Base-by-base conservation (phyloP, 768 basidiomycete genomes). In the Lactifluus volemus region DNA sequence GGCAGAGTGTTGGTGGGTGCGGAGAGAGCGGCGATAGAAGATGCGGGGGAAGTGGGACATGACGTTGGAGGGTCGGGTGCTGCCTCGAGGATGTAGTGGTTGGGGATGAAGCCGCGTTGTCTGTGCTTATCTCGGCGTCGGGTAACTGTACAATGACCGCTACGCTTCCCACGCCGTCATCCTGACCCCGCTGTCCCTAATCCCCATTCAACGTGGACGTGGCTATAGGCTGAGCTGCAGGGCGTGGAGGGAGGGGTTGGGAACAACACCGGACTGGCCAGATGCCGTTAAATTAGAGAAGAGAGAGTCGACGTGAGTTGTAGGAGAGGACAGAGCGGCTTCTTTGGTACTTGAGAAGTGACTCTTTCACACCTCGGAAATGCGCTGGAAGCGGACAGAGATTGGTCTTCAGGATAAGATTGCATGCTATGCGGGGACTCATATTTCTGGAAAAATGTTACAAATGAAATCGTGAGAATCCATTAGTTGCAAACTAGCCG, bases 281-380 rank as follows among this genome's bases (percentile, higher is more conserved):
- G 71, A 65, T 21, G 68, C 64, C 49, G 72, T 74, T 49, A 86
- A 71, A 59, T 80, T 78, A 66, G 85, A 81, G 67, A 88, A 86
- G 21, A 90, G 78, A 53, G 84, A 79, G 64, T 89, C 87, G 67
- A 90, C 80, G 63, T 85, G 79, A 65, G 74, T 81, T 36, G 82
- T 76, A 61, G 84, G 78, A 41, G 80, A 76, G 48, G 76, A 76
- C 44, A 71, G 74, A 30, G 78, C 67, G 36, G 74, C 63, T 56
- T 79, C 76, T 67, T 74, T 70, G 57, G 36, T 70, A n/a, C 68
- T 59, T 70, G 70, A 4, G 70, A 56, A 21, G 71, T n/a, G n/a
- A n/a, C n/a, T n/a, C n/a, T n/a, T n/a, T n/a, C n/a, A n/a, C n/a
- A n/a, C n/a, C n/a, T n/a, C n/a, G 12, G 73, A 70, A 55, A 66